Base-by-base conservation (phyloP, 257 asterid species). In the Penstemon newberryi region DNA sequence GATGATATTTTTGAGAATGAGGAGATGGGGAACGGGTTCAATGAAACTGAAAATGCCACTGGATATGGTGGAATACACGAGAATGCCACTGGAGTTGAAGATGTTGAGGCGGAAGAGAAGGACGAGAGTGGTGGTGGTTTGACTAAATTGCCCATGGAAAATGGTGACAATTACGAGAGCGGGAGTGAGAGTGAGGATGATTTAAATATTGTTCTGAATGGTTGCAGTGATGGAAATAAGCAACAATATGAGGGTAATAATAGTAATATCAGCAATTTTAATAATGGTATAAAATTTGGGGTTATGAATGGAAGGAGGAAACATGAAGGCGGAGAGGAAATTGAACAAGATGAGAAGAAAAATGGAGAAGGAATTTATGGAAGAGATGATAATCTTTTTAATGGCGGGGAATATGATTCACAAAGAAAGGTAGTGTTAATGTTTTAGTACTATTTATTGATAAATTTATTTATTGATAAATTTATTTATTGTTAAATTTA, bases 171-270 rank as follows among this genome's bases (percentile, higher is more conserved):
- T 8, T 15, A n/a, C 47, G 78, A 47, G 33, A 38, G 53, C 39
- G 58, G 42, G 63, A 67, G 73, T 13, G 85, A 55, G 5, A 67
- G 78, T 55, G 33, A 74, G 71, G 87, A 81, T 40, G 85, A 74
- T 37, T 74, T 74, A 49, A 62, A 75, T 45, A 81, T 78, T 36
- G 70, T 80, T 53, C 64, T 80, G 80, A 75, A 80, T 73, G 80
- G 70, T 38, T 69, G 74, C 6, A 63, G 15, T 57, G 80, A 64
- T 46, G 72, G 18, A 39, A 50, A 12, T 46, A 59, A 70, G 65
- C 66, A 15, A 33, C 57, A 53, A 38, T 8, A 7, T 45, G 71
- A 43, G 41, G 69, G 36, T 9, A 60, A 53, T 25, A 46, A 47
- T 6, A 33, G 36, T 41, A 54, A 42, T 4, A 39, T 33, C 19